Percentiles rank a stretch among this genome's conserved stretches.
Evolutionary conservation across 2,329 filamentous ascomycete species (phyloP).

Genomic region (Coniochaeta ligniaria): DNA sequence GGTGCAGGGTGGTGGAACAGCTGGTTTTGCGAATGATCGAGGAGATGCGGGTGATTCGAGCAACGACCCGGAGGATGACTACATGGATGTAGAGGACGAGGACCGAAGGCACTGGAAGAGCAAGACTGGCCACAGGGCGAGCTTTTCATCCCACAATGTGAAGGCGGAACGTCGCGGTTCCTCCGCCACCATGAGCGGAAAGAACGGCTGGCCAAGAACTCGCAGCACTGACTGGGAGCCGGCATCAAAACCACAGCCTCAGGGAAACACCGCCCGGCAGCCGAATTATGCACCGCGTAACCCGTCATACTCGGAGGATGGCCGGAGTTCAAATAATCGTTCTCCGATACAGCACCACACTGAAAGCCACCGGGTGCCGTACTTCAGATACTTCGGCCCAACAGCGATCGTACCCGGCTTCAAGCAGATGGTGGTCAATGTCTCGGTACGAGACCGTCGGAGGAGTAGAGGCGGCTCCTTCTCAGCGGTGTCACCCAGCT

Average conservation of each 20-base stretch:
- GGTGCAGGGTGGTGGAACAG: conserved; percentile 16
- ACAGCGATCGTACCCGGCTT: conserved; percentile 88
- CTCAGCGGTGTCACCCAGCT: conserved; percentile 43
- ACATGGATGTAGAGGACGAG: conserved; percentile 22
- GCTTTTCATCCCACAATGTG: conserved; percentile 15
- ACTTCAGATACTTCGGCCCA: conserved; percentile 85
- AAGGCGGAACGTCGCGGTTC: conserved; percentile 11
- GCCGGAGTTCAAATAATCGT: conserved; percentile 27
- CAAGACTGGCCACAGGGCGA: conserved; percentile 15
- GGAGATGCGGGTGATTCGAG: conserved; percentile 17
- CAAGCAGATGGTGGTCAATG: conserved; percentile 77
- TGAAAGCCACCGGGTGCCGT: conserved; percentile 65
- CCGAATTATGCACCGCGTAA: conserved; percentile 18
- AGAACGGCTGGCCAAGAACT: conserved; percentile 7
- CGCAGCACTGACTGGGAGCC: conserved; percentile 18
- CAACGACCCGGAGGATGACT: conserved; percentile 21
- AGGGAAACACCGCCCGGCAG: conserved; percentile 6
- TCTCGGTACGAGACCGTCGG: conserved; percentile 52
- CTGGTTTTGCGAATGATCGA: conserved; percentile 6
- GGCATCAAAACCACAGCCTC: conserved; percentile 9
- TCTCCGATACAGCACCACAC: conserved; percentile 42
- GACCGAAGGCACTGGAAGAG: conserved; percentile 21
- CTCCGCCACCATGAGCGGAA: conserved; percentile 10
- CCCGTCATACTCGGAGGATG: conserved; percentile 32
- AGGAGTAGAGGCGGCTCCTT: conserved; percentile 52